Evolutionary conservation across 345 rosid genomes (phyloP).

Genomic region (Aegle marmelos): DNA sequence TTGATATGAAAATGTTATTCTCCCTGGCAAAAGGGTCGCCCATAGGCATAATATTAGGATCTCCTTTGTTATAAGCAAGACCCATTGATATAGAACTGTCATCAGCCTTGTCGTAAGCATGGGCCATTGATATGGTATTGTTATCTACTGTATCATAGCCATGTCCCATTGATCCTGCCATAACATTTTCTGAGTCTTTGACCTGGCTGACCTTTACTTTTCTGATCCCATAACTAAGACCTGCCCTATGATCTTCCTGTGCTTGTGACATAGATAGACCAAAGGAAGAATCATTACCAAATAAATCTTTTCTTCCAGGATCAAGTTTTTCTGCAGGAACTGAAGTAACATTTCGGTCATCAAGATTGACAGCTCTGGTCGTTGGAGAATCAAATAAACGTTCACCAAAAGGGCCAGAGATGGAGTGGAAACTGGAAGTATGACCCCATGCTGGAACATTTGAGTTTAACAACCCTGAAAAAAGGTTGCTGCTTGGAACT

Average conservation of each 20-base stretch:
- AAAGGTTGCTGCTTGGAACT: conserved; percentile 34
- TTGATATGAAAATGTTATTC: conserved; percentile 38
- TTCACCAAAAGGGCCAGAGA: conserved; percentile 38
- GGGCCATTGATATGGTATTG: conserved; percentile 21
- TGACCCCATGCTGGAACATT: conserved; percentile 41
- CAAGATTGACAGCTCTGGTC: conserved; percentile 25
- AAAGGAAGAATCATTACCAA: conserved; percentile 33
- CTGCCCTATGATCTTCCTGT: conserved; percentile 36
- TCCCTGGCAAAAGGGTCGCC: conserved; percentile 40
- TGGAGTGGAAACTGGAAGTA: conserved; percentile 35
- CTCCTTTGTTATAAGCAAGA: conserved; percentile 29
- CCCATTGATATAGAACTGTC: conserved; percentile 24
- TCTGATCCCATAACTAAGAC: conserved; percentile 41
- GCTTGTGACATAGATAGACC: conserved; percentile 41
- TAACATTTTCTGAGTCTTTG: conserved; percentile 37
- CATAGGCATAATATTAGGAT: conserved; percentile 24
- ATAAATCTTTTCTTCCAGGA: conserved; percentile 33
- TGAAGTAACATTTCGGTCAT: conserved; percentile 27
- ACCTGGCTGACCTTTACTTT: conserved; percentile 57
- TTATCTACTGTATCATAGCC: conserved; percentile 29
- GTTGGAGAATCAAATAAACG: conserved; percentile 36
- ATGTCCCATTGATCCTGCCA: conserved; percentile 31
- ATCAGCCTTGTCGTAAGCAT: conserved; percentile 27
- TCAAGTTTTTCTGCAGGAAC: conserved; percentile 27
- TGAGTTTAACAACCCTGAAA: conserved; percentile 34